A percentile compares a stretch with the other conserved stretches of the same genome.
phyloP scores from a whole-genome alignment of 1,284 basidiomycete genomes.

The Papiliotrema terrestris region DNA sequence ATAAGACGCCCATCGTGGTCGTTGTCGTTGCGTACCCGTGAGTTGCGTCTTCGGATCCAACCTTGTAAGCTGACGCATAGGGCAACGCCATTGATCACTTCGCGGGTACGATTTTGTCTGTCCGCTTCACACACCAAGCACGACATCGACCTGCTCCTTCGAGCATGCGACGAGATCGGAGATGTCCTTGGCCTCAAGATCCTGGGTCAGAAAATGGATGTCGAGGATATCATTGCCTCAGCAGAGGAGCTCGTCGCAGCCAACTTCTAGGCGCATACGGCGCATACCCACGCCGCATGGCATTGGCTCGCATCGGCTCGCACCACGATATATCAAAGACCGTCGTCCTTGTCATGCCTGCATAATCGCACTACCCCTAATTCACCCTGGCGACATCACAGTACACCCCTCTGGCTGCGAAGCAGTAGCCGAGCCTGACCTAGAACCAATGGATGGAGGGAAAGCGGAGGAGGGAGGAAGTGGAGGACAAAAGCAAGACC shows the following conservation, averaged over 20 bases:
- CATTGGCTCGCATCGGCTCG: too few species aligned
- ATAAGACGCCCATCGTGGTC: slow-evolving; percentile 65
- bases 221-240: slow-evolving; percentile 71
- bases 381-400: too few species aligned
- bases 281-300: too few species aligned
- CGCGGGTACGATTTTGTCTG: slow-evolving; percentile 89
- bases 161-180: slow-evolving; percentile 90
- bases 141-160: slow-evolving; percentile 82
- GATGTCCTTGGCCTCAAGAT: slow-evolving; percentile 81
- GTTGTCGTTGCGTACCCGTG: slow-evolving; percentile 78
- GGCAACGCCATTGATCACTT: slow-evolving; percentile 85
- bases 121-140: slow-evolving; percentile 95
- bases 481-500: too few species aligned
- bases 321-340: too few species aligned
- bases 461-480: too few species aligned
- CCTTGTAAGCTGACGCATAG: slow-evolving; percentile 51
- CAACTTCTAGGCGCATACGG: not conserved
- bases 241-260: slow-evolving; percentile 73
- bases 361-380: too few species aligned
- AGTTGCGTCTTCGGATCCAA: slow-evolving; percentile 28
- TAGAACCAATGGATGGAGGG: too few species aligned
- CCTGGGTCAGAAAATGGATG: slow-evolving; percentile 65
- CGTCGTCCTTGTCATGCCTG: too few species aligned
- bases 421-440: too few species aligned
- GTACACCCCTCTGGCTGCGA: too few species aligned